These are phyloP conservation scores for Aquilaria sinensis DNA, from an alignment of 345 rosid species.

Conservation along the genomic window DNA sequence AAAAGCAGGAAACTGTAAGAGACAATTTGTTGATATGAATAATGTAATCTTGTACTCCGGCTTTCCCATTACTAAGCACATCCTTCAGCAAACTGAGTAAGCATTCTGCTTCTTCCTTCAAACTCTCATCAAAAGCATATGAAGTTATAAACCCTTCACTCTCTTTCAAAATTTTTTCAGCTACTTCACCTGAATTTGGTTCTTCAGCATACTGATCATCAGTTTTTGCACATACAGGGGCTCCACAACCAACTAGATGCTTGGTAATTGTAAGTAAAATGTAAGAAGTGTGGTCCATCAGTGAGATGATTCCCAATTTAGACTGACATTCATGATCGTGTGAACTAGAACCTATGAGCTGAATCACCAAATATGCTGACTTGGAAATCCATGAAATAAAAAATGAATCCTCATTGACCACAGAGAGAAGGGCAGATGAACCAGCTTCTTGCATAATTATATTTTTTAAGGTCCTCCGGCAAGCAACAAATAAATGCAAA, in stretches of 20 bases:
- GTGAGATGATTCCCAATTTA: slow-evolving; percentile 34
- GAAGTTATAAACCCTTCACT: slow-evolving; percentile 38
- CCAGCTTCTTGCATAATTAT: slow-evolving; percentile 29
- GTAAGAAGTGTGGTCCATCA: slow-evolving; percentile 82
- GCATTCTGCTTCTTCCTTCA: slow-evolving; percentile 50
- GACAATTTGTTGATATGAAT: slow-evolving; percentile 40
- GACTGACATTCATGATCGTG: slow-evolving; percentile 18
- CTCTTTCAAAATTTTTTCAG: slow-evolving; percentile 19
- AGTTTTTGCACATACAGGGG: slow-evolving; percentile 11
- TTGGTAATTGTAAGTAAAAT: slow-evolving; percentile 44
- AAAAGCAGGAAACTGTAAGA: slow-evolving; percentile 48
- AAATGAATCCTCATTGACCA: slow-evolving; percentile 36
- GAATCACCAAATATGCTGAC: slow-evolving; percentile 42
- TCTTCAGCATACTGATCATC: slow-evolving; percentile 20
- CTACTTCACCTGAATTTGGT: slow-evolving; percentile 18
- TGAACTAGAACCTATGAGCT: slow-evolving; percentile 24
- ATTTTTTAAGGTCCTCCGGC: slow-evolving; percentile 68
- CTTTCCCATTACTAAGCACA: slow-evolving; percentile 22
- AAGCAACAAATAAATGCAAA: slow-evolving; percentile 52
- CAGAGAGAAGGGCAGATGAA: slow-evolving; percentile 24
- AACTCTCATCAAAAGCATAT: slow-evolving; percentile 33
- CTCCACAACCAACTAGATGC: slow-evolving; percentile 30
- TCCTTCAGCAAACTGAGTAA: slow-evolving; percentile 36
- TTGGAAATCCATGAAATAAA: slow-evolving; percentile 67
- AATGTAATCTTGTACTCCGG: slow-evolving; percentile 22